These are phyloP conservation scores for Colletotrichum kahawae DNA, from an alignment of 2,329 filamentous ascomycete genomes.

Conservation along the genomic window DNA sequence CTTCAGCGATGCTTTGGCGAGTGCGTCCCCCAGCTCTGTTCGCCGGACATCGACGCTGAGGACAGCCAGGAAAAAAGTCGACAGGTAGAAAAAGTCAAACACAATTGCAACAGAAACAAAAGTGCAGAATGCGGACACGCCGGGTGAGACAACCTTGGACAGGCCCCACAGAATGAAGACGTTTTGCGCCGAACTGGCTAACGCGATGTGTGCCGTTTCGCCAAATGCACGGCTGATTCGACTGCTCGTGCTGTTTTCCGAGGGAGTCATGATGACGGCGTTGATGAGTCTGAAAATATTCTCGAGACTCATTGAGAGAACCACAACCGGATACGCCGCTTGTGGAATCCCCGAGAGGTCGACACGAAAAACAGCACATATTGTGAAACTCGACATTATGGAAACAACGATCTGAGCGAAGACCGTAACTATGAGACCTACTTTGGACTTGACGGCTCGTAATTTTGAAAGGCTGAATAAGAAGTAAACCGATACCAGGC, in stretches of 20 bases:
- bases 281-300: slow-evolving; percentile 83
- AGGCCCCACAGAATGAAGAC: slow-evolving; percentile 68
- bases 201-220: slow-evolving; percentile 71
- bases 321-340: slow-evolving; percentile 77
- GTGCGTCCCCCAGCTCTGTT: slow-evolving; percentile 75
- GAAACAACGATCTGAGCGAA: slow-evolving; percentile 73
- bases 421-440: slow-evolving; percentile 75
- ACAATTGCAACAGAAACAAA: slow-evolving; percentile 78
- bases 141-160: slow-evolving; percentile 71
- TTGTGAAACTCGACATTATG: slow-evolving; percentile 79
- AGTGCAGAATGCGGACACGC: slow-evolving; percentile 76
- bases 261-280: slow-evolving; percentile 73
- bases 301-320: slow-evolving; percentile 77
- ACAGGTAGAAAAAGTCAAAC: slow-evolving; percentile 79
- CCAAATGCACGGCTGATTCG: slow-evolving; percentile 78
- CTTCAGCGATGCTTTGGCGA: slow-evolving; percentile 60
- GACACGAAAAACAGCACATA: slow-evolving; percentile 77
- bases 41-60: slow-evolving; percentile 80
- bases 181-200: slow-evolving; percentile 73
- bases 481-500: slow-evolving; percentile 68
- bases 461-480: slow-evolving; percentile 70
- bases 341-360: slow-evolving; percentile 77
- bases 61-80: slow-evolving; percentile 81
- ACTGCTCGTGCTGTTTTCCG: slow-evolving; percentile 69
- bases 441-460: slow-evolving; percentile 75